These are phyloP conservation scores for Fusarium transvaalense DNA, from an alignment of 2,329 filamentous ascomycete genomes.

Conservation along the genomic window DNA sequence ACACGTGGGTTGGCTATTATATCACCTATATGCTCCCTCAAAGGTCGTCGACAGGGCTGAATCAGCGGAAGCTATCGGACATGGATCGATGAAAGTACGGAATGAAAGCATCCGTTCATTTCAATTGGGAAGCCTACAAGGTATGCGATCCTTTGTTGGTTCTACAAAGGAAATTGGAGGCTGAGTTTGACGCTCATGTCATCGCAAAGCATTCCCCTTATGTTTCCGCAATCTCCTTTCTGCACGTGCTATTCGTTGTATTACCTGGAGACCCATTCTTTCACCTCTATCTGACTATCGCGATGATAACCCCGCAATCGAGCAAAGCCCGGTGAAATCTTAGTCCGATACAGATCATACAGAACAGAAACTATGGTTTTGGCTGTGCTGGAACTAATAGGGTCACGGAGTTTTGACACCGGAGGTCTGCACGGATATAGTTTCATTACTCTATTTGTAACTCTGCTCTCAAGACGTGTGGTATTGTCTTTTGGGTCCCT, in stretches of 20 bases:
- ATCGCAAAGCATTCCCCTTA: not conserved
- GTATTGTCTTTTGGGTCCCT: not conserved
- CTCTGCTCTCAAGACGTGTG: not conserved
- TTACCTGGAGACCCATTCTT: not conserved
- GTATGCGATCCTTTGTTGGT: not conserved
- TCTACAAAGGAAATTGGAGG: not conserved
- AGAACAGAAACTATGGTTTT: no score
- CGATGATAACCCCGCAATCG: not conserved
- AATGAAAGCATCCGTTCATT: not conserved
- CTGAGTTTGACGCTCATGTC: not conserved
- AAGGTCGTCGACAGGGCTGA: not conserved
- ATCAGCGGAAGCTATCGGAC: not conserved
- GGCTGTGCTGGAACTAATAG: no score
- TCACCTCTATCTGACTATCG: not conserved
- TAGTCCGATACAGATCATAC: not conserved
- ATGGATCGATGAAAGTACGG: not conserved
- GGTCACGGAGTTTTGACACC: no score
- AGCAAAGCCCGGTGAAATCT: not conserved
- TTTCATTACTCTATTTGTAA: not conserved
- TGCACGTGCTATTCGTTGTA: not conserved
- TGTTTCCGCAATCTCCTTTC: not conserved
- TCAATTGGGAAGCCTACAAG: not conserved
- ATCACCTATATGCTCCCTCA: no score
- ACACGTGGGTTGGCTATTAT: not conserved
- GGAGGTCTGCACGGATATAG: not conserved